Conservation (phyloP, 2,329 filamentous ascomycete genomes). For the Epicoccum nigrum region DNA sequence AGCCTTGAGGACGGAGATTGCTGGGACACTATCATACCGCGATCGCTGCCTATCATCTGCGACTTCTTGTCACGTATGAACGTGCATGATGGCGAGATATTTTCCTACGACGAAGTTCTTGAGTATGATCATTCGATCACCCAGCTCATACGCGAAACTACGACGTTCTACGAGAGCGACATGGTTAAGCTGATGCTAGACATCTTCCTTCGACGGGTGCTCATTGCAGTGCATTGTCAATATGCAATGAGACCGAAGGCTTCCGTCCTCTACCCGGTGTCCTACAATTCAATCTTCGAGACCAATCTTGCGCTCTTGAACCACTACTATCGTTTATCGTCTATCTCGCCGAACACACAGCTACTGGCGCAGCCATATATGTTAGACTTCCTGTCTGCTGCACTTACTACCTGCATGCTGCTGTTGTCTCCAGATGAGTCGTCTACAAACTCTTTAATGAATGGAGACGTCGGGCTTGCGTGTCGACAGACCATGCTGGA, state of each 20-base stretch:
- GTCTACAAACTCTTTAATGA: constrained; percentile 14
- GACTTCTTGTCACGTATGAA: constrained; percentile 23
- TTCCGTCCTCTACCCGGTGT: constrained; percentile 28
- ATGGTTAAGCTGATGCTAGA: constrained; percentile 24
- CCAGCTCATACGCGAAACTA: constrained; percentile 12
- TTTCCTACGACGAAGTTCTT: constrained; percentile 26
- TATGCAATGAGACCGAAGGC: constrained; percentile 31
- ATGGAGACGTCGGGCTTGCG: constrained; percentile 6
- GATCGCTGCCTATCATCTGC: constrained; percentile 21
- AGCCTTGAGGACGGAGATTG: constrained; percentile 8
- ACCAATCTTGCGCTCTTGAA: constrained; percentile 38
- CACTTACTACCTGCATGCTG: constrained; percentile 26
- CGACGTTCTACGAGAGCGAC: constrained; percentile 13
- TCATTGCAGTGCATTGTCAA: constrained; percentile 35
- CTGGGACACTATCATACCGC: constrained; percentile 21
- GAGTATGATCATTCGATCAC: constrained; percentile 23
- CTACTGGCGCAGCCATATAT: constrained; percentile 29
- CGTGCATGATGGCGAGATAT: constrained; percentile 14
- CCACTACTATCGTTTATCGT: constrained; percentile 33
- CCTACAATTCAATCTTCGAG: constrained; percentile 43
- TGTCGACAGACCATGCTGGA: constrained; percentile 24
- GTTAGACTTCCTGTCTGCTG: constrained; percentile 29
- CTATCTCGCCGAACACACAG: constrained; percentile 19
- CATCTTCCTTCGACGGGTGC: constrained; percentile 37
- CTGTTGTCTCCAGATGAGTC: constrained; percentile 7